Conservation (phyloP, 2,329 filamentous ascomycete genomes). For the Diaporthe nobilis region DNA sequence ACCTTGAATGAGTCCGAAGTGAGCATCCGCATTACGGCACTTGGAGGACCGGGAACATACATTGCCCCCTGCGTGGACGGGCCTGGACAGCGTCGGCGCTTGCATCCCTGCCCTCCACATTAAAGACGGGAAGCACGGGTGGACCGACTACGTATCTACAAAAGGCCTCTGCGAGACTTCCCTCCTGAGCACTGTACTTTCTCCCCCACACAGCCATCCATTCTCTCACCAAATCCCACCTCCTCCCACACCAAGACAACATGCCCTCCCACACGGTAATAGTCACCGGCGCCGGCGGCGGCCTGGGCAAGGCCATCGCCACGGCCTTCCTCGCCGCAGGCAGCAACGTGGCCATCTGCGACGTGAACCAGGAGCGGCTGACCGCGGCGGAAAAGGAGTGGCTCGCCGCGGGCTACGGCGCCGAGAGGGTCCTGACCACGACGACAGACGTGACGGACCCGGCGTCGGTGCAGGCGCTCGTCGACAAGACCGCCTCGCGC, state of each 20-base stretch:
- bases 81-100: background rate
- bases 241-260: background rate
- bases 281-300: conserved; percentile 52
- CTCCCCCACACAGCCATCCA: background rate
- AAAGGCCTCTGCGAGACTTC: background rate
- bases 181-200: background rate
- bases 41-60: background rate
- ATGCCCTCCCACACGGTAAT: conserved; percentile 45
- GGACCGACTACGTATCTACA: background rate
- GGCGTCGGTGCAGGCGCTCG: conserved; percentile 49
- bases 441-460: conserved; percentile 52
- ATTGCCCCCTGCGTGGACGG: background rate
- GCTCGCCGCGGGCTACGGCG: conserved; percentile 43
- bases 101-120: background rate
- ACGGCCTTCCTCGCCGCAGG: conserved; percentile 51
- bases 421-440: conserved; percentile 47
- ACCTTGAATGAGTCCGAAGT: background rate
- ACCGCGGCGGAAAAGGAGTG: conserved; percentile 46
- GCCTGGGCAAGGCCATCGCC: conserved; percentile 53
- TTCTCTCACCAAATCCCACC: background rate
- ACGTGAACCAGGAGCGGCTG: conserved; percentile 50
- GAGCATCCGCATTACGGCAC: background rate
- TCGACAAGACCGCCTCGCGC: conserved; percentile 49
- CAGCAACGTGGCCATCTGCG: conserved; percentile 53
- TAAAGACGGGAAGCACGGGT: background rate